Base-by-base conservation (phyloP, 2,329 filamentous ascomycete species). In the Phialocephala sp. region DNA sequence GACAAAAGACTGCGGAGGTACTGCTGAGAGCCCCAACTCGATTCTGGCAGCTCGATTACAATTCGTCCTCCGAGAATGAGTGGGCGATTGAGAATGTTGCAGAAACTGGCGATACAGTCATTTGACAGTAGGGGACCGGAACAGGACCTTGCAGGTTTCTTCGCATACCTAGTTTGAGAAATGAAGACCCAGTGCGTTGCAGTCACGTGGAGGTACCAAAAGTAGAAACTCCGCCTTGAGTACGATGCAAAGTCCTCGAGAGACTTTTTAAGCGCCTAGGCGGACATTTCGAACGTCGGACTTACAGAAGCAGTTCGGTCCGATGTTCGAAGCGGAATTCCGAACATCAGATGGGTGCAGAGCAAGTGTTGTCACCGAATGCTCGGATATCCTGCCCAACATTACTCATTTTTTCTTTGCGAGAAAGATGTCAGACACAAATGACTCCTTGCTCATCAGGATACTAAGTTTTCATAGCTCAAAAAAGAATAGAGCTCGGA, bases 1-100 rank as follows among this genome's bases (percentile, higher is more conserved):
- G 50, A 8, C 50, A 54, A n/a, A 54, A 54, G 50, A 54, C 27
- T 15, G 50, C 27, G 15, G 50, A 54, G 11, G 24, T 54, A 27
- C 11, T 54, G 11, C 8, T 35, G 50, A 54, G 50, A 54, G 11
- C 50, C 11, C 22, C 50, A 18, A 54, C 50, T 15, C 22, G 24
- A 5, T 54, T 54, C 32, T 54, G 50, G 50, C 22, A 32, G 24
- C 50, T 54, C 24, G 24, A 54, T 32, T 2, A 24, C 24, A n/a
- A 14, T 35, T 15, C 24, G n/a, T 9, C n/a, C 12, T 12, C 32
- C 14, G 50, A 32, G 24, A 8, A 54, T 32, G 14, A 32, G 27
- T 3, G 27, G 6, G 27, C 27, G 27, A 32, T 32, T 32, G 27
- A 32, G 27, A 32, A 32, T 32, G 27, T 4, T 4, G 22, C 32